Evolutionary conservation across 2,329 filamentous ascomycete species (phyloP).

Genomic region (Fusarium beomiforme): DNA sequence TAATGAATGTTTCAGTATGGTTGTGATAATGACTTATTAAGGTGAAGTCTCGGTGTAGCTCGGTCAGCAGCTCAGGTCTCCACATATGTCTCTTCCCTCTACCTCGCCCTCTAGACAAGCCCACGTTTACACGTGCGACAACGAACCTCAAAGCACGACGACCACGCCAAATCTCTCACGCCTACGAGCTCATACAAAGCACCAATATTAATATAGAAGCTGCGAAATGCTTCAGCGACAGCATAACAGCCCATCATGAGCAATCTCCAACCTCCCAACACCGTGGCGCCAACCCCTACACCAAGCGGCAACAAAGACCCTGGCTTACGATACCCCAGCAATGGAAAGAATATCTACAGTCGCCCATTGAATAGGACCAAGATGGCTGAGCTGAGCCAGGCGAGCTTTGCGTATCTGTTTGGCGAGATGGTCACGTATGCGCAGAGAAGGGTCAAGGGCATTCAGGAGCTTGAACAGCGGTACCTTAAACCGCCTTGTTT

Average conservation of each 20-base stretch:
- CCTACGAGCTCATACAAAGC: neutral
- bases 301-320: slow-evolving; percentile 55
- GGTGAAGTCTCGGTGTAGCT: slow-evolving; percentile 35
- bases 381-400: slow-evolving; percentile 87
- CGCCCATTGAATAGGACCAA: slow-evolving; percentile 90
- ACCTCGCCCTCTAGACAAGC: slow-evolving; percentile 21
- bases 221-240: slow-evolving; percentile 35
- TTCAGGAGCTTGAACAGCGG: slow-evolving; percentile 93
- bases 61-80: slow-evolving; percentile 39
- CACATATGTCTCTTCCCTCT: slow-evolving; percentile 30
- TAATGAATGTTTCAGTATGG: neutral
- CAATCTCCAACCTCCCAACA: slow-evolving; percentile 56
- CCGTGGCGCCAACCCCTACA: slow-evolving; percentile 51
- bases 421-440: slow-evolving; percentile 97
- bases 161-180: neutral
- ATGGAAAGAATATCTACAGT: slow-evolving; percentile 98
- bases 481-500: slow-evolving; percentile 48
- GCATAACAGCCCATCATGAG: slow-evolving; percentile 53
- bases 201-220: neutral
- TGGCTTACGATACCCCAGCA: slow-evolving; percentile 87
- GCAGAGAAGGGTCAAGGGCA: slow-evolving; percentile 87
- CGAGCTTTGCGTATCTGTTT: slow-evolving; percentile 96
- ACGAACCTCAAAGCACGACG: neutral
- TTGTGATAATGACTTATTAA: neutral
- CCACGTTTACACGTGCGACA: slow-evolving; percentile 37